phyloP scores from a whole-genome alignment of 805 yeast genomes.

The Blastobotrys muscicola region DNA sequence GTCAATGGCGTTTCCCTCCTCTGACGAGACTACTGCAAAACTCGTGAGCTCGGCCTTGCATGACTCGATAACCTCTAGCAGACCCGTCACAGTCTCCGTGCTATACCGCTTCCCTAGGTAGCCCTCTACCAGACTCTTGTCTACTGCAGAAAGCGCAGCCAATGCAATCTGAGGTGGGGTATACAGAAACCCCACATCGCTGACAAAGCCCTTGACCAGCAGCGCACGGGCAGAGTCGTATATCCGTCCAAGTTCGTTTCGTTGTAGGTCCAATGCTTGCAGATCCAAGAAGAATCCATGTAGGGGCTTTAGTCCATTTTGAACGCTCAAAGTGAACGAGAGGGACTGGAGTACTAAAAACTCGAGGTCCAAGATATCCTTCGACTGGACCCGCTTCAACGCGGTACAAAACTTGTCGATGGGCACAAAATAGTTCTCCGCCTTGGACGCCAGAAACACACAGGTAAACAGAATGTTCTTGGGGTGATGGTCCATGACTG shows the following conservation, averaged over 20 bases:
- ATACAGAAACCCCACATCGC: conserved; percentile 67
- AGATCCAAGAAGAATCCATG: conserved; percentile 92
- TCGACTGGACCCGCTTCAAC: conserved; percentile 56
- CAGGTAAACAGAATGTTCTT: conserved; percentile 70
- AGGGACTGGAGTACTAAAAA: conserved; percentile 65
- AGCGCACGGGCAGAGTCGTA: conserved; percentile 63
- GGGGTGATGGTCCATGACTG: conserved; percentile 85
- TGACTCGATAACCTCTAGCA: conserved; percentile 17
- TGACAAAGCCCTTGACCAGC: conserved; percentile 57
- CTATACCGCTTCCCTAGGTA: conserved; percentile 39
- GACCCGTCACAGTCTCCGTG: conserved; percentile 7
- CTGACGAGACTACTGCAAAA: conserved; percentile 18
- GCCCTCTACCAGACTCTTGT: conserved; percentile 51
- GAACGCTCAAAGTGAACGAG: conserved; percentile 71
- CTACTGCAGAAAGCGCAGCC: conserved; percentile 65
- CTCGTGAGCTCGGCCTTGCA: conserved; percentile 18
- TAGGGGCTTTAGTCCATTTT: conserved; percentile 82
- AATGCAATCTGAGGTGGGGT: conserved; percentile 96
- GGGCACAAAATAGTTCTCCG: conserved; percentile 84
- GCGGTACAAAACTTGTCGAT: conserved; percentile 69
- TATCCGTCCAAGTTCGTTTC: conserved; percentile 52
- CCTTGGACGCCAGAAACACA: conserved; percentile 82
- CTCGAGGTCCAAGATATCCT: conserved; percentile 65
- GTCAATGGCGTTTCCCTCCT: conserved; percentile 26
- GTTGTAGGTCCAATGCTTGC: conserved; percentile 38